These are phyloP conservation scores for Aureobasidium namibiae DNA, from an alignment of 2,329 filamentous ascomycete species.

Conservation along the genomic window DNA sequence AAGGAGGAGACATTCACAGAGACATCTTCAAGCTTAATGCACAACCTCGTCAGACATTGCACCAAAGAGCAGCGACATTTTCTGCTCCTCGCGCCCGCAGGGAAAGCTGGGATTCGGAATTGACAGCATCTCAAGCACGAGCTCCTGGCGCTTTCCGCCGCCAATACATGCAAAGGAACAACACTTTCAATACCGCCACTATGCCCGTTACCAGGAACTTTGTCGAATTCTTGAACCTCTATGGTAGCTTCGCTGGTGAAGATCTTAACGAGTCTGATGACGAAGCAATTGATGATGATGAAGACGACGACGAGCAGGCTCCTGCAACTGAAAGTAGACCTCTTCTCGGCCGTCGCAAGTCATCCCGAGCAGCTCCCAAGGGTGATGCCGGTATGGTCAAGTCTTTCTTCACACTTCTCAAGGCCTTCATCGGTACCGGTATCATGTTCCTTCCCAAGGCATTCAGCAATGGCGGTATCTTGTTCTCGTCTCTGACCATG, in stretches of 20 bases:
- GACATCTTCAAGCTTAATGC: slow-evolving; percentile 68
- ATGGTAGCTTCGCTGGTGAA: slow-evolving; percentile 70
- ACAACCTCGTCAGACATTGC: slow-evolving; percentile 27
- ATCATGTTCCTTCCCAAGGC: slow-evolving; percentile 78
- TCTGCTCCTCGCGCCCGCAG: slow-evolving; percentile 35
- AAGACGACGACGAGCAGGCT: slow-evolving; percentile 45
- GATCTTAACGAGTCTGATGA: slow-evolving; percentile 53
- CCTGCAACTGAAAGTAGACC: slow-evolving; percentile 50
- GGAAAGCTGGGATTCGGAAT: slow-evolving; percentile 22
- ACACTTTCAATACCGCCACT: slow-evolving; percentile 32
- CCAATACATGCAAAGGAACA: slow-evolving; percentile 39
- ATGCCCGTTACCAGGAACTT: slow-evolving; percentile 60
- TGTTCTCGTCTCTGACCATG: slow-evolving; percentile 65
- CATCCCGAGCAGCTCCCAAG: slow-evolving; percentile 38
- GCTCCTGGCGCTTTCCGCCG: slow-evolving; percentile 47
- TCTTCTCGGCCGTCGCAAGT: slow-evolving; percentile 50
- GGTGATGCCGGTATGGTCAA: slow-evolving; percentile 62
- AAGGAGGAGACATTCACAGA: slow-evolving; percentile 71
- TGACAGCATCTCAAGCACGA: slow-evolving; percentile 37
- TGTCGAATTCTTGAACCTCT: slow-evolving; percentile 66
- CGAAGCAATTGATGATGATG: slow-evolving; percentile 48
- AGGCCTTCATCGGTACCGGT: slow-evolving; percentile 71
- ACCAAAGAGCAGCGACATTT: slow-evolving; percentile 59
- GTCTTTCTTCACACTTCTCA: slow-evolving; percentile 70
- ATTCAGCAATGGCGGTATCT: slow-evolving; percentile 67